A percentile compares a stretch with the other conserved stretches of the same genome.
phyloP scores from a whole-genome alignment of 2,329 filamentous ascomycete species.

The Fonsecaea pugnacius region DNA sequence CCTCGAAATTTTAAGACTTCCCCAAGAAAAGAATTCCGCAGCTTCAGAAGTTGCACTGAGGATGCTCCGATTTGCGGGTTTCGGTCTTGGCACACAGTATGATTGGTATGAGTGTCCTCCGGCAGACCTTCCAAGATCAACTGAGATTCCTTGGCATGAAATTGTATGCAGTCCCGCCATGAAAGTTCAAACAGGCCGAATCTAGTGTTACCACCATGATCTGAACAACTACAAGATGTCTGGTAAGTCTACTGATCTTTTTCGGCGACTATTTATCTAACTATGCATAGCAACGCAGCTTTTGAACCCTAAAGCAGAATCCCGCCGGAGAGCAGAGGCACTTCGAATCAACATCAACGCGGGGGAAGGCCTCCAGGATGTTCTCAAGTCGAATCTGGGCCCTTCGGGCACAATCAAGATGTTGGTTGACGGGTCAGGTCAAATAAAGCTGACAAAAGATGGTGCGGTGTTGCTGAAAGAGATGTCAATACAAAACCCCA shows the following conservation, averaged over 20 bases:
- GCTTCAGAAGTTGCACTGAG: neutral
- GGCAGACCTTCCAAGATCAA: neutral
- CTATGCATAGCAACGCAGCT: slow-evolving; percentile 82
- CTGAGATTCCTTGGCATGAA: neutral
- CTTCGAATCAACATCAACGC: slow-evolving; percentile 95
- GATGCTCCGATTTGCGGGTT: neutral
- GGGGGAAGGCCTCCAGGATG: slow-evolving; percentile 90
- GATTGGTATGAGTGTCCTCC: neutral
- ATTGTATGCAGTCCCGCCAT: neutral
- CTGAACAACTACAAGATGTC: slow-evolving; percentile 21
- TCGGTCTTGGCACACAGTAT: neutral
- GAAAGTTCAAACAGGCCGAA: neutral
- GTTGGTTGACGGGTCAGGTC: slow-evolving; percentile 73
- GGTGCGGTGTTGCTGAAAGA: slow-evolving; percentile 80
- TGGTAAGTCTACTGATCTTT: slow-evolving; percentile 16
- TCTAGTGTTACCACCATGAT: neutral
- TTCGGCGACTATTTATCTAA: neutral
- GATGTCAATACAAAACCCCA: slow-evolving; percentile 68
- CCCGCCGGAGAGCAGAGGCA: slow-evolving; percentile 95
- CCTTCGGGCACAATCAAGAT: slow-evolving; percentile 96
- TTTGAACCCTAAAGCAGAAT: slow-evolving; percentile 98
- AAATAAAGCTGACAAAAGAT: slow-evolving; percentile 99
- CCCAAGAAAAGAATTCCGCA: neutral
- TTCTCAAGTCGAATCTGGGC: slow-evolving; percentile 93
- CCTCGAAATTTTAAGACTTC: neutral